Evolutionary conservation across 306 rosid species (phyloP), one percentile per base, ranked within the genome.

Genomic region (Potentilla sterilis): DNA sequence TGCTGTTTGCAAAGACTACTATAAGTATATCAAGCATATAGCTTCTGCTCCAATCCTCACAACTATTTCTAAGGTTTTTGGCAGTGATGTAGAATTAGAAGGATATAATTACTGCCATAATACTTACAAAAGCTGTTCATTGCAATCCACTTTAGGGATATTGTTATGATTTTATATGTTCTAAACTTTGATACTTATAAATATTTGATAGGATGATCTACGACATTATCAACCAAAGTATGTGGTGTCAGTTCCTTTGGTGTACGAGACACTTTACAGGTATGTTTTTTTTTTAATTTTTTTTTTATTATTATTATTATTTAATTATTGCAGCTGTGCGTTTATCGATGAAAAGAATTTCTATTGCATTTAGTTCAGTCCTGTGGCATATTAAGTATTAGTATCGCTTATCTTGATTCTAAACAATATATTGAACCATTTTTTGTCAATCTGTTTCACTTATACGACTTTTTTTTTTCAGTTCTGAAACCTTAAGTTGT

Each of bases 241-340:
- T 78, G 4, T 92, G 80, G 84, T 95, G 80, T 87, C 98, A 57
- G 98, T 92, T 80, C 98, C 98, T 73, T 80, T 95, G 81, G 96
- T 95, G 55, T 95, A 87, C 75, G 97, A 95, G 84, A 92, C 96
- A 62, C 88, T 95, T 65, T 95, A 92, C 88, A 92, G 95, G 98
- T 95, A 87, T 66, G 65, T 52, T 61, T 63, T 51, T 69, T 19
- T 70, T 13, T 28, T 11, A n/a, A n/a, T 22, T 66, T 42, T 69
- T 19, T 47, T 12, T 28, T 66, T 42, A 42, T 24, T 67, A 15
- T 46, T 13, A 4, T 62, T 32, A 58, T 43, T 71, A 73, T 69
- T n/a, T n/a, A n/a, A n/a, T 72, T 15, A 46, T 35, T 74, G 69
- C 42, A 24, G n/a, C 12, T 35, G 1, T 48, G 32, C 35, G 49